Conservation (phyloP, 768 basidiomycete genomes). For the Leccinum variicolor region DNA sequence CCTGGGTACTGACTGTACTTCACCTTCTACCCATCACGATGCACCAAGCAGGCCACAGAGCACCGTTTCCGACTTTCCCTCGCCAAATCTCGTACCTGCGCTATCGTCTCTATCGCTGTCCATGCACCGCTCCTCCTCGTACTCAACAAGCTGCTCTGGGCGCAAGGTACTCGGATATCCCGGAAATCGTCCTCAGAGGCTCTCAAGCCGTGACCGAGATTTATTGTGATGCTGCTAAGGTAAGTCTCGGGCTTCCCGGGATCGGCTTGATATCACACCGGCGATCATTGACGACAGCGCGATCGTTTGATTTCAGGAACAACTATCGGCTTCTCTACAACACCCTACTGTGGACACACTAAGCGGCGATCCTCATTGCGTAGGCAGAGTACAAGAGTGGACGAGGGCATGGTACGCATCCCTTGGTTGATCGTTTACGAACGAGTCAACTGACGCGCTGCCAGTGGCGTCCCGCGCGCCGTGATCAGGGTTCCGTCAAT, state of each 20-base stretch:
- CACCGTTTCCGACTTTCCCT: slow-evolving; percentile 10
- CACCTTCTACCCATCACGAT: slow-evolving; percentile 11
- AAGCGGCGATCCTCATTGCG: slow-evolving; percentile 67
- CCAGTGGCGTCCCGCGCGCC: neutral
- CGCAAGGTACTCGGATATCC: slow-evolving; percentile 58
- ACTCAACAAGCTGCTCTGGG: slow-evolving; percentile 50
- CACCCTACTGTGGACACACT: slow-evolving; percentile 65
- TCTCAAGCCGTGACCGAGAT: slow-evolving; percentile 60
- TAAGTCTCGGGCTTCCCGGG: slow-evolving; percentile 24
- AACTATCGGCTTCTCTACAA: slow-evolving; percentile 50
- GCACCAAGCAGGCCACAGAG: slow-evolving; percentile 8
- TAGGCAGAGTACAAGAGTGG: slow-evolving; percentile 75
- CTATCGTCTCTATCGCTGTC: slow-evolving; percentile 3
- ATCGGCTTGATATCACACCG: neutral
- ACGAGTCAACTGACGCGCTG: slow-evolving; percentile 3
- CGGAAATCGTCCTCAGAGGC: slow-evolving; percentile 57
- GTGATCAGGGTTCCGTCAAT: slow-evolving; percentile 41
- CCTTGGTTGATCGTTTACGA: neutral
- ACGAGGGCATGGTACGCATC: slow-evolving; percentile 42
- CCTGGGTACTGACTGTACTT: slow-evolving; percentile 2
- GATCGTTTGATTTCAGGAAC: slow-evolving; percentile 38
- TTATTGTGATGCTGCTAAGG: slow-evolving; percentile 71
- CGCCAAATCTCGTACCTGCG: neutral
- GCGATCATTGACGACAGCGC: neutral
- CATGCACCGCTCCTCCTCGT: slow-evolving; percentile 29